Evolutionary conservation across 2,329 filamentous ascomycete genomes (phyloP).

Genomic region (Massarina eburnea): DNA sequence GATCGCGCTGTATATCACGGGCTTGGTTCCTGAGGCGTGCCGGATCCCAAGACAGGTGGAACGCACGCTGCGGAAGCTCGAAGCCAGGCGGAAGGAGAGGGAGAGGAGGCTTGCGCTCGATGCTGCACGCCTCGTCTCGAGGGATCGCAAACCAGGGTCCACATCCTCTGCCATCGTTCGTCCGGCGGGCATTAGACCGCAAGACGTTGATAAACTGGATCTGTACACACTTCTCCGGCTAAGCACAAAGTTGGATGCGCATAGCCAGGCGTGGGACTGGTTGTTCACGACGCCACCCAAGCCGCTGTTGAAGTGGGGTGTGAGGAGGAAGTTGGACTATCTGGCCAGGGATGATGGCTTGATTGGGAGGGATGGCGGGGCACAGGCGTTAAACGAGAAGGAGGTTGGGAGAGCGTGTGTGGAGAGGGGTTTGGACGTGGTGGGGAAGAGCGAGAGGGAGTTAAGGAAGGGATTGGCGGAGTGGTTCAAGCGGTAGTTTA

Average conservation of each 20-base stretch:
- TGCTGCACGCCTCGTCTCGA: slow-evolving; percentile 17
- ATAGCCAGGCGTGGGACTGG: slow-evolving; percentile 41
- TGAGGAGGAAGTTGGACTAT: slow-evolving; percentile 61
- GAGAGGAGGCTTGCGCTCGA: slow-evolving; percentile 17
- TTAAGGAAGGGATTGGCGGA: slow-evolving; percentile 24
- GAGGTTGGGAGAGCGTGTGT: slow-evolving; percentile 72
- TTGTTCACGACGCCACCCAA: slow-evolving; percentile 45
- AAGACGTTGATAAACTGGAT: slow-evolving; percentile 10
- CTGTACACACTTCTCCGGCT: slow-evolving; percentile 22
- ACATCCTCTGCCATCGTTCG: not conserved
- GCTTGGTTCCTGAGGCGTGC: slow-evolving; percentile 78
- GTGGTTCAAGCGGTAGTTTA: slow-evolving; percentile 20
- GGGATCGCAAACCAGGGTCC: slow-evolving; percentile 10
- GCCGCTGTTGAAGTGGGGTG: slow-evolving; percentile 57
- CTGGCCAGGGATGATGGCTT: slow-evolving; percentile 71
- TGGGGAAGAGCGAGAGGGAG: slow-evolving; percentile 31
- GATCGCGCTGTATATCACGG: slow-evolving; percentile 69
- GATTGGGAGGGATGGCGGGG: slow-evolving; percentile 65
- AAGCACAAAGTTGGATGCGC: slow-evolving; percentile 23
- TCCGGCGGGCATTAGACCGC: slow-evolving; percentile 5
- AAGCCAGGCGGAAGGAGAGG: slow-evolving; percentile 40
- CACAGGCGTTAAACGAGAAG: slow-evolving; percentile 57
- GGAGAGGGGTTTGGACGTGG: slow-evolving; percentile 49
- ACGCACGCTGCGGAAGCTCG: slow-evolving; percentile 56
- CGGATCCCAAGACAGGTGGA: slow-evolving; percentile 75